phyloP scores from a whole-genome alignment of 2,329 filamentous ascomycete species.

The Apiospora sp. region DNA sequence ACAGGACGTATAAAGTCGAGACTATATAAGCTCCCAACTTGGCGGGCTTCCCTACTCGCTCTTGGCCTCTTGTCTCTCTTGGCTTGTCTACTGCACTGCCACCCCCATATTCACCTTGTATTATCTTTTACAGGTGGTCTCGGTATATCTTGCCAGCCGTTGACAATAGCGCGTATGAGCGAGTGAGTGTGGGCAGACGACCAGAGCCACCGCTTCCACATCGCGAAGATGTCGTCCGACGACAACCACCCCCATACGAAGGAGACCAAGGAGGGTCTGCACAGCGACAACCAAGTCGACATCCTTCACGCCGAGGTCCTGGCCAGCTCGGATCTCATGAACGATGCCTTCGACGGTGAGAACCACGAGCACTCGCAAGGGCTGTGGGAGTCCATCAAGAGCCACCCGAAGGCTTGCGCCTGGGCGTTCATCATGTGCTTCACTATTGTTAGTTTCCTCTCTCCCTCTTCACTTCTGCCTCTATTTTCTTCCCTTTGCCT shows the following conservation, averaged over 20 bases:
- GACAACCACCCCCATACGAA: conserved; percentile 8
- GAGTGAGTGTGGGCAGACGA: background rate
- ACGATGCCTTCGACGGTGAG: conserved; percentile 51
- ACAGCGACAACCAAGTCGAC: conserved; percentile 28
- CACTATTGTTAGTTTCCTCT: conserved; percentile 51
- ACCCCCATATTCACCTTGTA: background rate
- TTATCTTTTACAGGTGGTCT: background rate
- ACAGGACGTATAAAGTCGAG: conserved; percentile 6
- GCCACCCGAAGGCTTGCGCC: conserved; percentile 53
- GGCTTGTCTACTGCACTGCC: background rate
- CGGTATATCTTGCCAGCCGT: background rate
- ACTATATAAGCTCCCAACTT: conserved; percentile 21
- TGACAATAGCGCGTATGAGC: background rate
- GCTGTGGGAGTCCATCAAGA: conserved; percentile 47
- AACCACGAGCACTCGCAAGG: conserved; percentile 52
- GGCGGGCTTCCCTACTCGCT: background rate
- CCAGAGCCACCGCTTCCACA: background rate
- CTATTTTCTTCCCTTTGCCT: too few species aligned
- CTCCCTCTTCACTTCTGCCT: background rate
- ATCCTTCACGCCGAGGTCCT: conserved; percentile 41
- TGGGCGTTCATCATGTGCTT: conserved; percentile 60
- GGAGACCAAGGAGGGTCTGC: conserved; percentile 28
- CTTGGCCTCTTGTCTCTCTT: conserved; percentile 16
- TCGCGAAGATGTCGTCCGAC: conserved; percentile 24
- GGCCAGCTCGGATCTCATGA: conserved; percentile 47